Conservation (phyloP, 2,329 filamentous ascomycete species). For the Pseudogymnoascus sp. region DNA sequence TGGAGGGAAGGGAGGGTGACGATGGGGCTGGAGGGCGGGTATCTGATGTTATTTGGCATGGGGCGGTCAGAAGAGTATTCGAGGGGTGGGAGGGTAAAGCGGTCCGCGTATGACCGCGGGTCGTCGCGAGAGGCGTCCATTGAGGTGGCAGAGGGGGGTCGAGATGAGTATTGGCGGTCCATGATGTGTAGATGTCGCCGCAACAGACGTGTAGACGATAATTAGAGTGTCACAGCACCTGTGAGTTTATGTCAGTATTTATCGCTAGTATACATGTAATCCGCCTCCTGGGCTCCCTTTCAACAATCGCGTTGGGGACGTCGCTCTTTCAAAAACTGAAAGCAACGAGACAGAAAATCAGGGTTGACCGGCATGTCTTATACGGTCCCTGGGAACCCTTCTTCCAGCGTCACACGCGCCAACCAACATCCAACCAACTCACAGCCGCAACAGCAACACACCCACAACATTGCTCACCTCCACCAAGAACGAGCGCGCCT, state of each 20-base stretch:
- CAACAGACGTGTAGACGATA: not conserved
- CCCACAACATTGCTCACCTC: not conserved
- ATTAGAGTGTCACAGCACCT: not conserved
- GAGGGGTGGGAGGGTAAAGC: not conserved
- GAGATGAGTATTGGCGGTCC: not conserved
- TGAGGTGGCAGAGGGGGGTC: not conserved
- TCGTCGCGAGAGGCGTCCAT: not conserved
- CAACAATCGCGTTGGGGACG: not conserved
- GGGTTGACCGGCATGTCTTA: not conserved
- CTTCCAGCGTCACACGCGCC: not conserved
- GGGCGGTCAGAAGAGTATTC: not conserved
- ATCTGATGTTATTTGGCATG: not conserved
- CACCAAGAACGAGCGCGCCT: not conserved
- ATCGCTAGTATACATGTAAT: not conserved
- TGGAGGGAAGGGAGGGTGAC: not conserved
- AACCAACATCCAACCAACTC: not conserved
- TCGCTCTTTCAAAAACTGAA: not conserved
- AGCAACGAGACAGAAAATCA: not conserved
- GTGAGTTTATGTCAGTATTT: not conserved
- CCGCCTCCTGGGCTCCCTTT: not conserved
- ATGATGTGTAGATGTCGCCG: not conserved
- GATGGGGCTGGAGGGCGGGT: conserved; percentile 2
- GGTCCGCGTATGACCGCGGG: not conserved
- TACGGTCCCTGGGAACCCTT: not conserved
- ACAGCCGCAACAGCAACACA: not conserved